These are phyloP conservation scores for Leptomonas pyrrhocoris DNA, from an alignment of 208 protist genomes.

Conservation along the genomic window DNA sequence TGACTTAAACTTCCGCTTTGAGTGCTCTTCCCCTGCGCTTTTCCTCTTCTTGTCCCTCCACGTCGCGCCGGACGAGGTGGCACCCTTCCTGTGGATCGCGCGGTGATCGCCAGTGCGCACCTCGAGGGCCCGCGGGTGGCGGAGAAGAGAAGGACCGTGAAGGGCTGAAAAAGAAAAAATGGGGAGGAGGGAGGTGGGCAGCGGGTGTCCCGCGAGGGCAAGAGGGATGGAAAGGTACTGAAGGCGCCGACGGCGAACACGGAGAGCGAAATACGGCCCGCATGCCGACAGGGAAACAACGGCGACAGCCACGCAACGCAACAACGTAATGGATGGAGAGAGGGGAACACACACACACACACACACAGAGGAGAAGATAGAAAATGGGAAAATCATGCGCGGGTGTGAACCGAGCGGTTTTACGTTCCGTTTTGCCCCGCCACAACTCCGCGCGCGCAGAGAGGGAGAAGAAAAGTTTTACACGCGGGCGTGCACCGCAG, in stretches of 20 bases:
- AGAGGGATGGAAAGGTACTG: background rate
- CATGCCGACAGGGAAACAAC: background rate
- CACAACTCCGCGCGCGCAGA: conserved; percentile 4
- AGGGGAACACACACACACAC: background rate
- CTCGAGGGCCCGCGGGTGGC: no score
- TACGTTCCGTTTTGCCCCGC: conserved; percentile 1
- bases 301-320: background rate
- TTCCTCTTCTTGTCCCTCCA: background rate
- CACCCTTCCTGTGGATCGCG: no score
- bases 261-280: background rate
- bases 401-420: background rate
- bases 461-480: background rate
- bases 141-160: background rate
- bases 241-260: background rate
- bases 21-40: background rate
- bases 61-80: no score
- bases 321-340: conserved; percentile 1
- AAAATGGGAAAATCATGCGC: background rate
- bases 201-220: background rate
- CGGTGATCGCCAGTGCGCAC: no score
- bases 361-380: background rate
- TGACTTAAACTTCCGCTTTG: conserved; percentile 3
- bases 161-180: background rate
- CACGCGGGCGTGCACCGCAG: background rate
- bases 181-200: background rate